Evolutionary conservation across 2,329 filamentous ascomycete genomes (phyloP), one percentile per base, ranked within the genome.

Genomic region (Fusarium kyushuense): DNA sequence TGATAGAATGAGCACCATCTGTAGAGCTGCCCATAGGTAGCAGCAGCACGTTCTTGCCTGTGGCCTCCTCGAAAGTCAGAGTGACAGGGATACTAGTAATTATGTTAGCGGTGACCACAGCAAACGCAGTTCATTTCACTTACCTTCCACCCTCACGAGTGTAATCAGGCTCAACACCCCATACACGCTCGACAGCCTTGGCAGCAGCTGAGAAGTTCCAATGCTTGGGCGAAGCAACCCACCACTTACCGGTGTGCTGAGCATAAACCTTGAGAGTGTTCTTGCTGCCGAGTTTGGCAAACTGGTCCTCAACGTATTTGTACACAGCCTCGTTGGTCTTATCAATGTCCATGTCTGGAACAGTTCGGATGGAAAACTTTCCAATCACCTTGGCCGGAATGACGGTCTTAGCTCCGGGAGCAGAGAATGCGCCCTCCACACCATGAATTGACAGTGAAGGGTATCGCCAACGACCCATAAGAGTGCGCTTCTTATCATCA

Each of bases 321-420:
- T 89, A 92, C 42, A 99, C 95, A 43, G 91, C 86, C 77, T 89
- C 87, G 82, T 97, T 96, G 75, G 97, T 96, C 76, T 90, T 89
- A 58, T 93, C 90, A 73, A 93, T 93, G 78, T 97, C 92, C 96
- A 99, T 99, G 83, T 99, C 89, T 54, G 96, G 96, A 23, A 99
- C 96, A 35, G 94, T 98, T 72, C 96, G 90, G 82, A 99, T 97
- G 51, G 93, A 97, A 85, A 99, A 99, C 84, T 99, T 99, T 82
- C 96, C 96, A 75, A 91, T 92, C 59, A 99, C 96, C 85, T 97
- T 97, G 76, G 96, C 95, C 5, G 96, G 96, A 74, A 99, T 99
- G 75, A 99, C 96, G 1, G 96, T 99, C 88, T 99, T 99, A 58
- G 94, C 96, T 46, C 96, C 96, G 8, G 94, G 92, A 3, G 92